Percentiles rank a stretch among this genome's conserved stretches.
phyloP scores from a whole-genome alignment of 1,284 basidiomycete species.

The Gomphus bonarii region DNA sequence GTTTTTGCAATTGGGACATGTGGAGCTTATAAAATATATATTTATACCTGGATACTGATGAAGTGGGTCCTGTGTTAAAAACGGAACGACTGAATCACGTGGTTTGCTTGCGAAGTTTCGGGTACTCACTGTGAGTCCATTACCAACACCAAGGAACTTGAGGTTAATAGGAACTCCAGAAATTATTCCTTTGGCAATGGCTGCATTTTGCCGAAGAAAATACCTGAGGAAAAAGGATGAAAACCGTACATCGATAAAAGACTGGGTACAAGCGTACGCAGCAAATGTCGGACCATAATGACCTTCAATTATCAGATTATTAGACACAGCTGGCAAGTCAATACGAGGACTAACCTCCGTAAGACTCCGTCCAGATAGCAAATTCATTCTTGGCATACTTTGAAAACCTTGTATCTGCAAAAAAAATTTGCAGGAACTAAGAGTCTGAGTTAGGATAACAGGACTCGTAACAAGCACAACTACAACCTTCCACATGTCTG shows the following conservation, averaged over 20 bases:
- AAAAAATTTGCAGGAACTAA: conserved; percentile 54
- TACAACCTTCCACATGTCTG: conserved; percentile 38
- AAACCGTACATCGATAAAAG: neutral
- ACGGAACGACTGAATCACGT: too few species aligned
- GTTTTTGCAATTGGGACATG: conserved; percentile 23
- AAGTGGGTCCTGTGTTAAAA: conserved; percentile 37
- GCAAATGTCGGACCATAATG: conserved; percentile 58
- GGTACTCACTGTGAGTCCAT: conserved; percentile 45
- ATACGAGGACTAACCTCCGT: conserved; percentile 14
- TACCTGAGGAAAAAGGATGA: conserved; percentile 23
- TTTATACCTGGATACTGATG: conserved; percentile 6
- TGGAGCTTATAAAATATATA: too few species aligned
- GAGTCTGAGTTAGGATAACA: neutral
- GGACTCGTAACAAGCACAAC: neutral
- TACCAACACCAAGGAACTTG: conserved; percentile 49
- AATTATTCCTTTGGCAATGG: conserved; percentile 37
- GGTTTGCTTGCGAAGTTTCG: too few species aligned
- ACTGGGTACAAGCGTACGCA: conserved; percentile 28
- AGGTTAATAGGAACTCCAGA: conserved; percentile 45
- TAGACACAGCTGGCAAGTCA: neutral
- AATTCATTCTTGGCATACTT: conserved; percentile 40
- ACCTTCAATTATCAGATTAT: conserved; percentile 21
- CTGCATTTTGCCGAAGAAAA: conserved; percentile 50
- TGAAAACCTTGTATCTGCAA: conserved; percentile 45
- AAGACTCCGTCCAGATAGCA: conserved; percentile 57